Percentiles rank a stretch among this genome's conserved stretches.
These are phyloP conservation scores for Monosporascus sp. DNA, from an alignment of 2,329 filamentous ascomycete genomes.

Conservation along the genomic window DNA sequence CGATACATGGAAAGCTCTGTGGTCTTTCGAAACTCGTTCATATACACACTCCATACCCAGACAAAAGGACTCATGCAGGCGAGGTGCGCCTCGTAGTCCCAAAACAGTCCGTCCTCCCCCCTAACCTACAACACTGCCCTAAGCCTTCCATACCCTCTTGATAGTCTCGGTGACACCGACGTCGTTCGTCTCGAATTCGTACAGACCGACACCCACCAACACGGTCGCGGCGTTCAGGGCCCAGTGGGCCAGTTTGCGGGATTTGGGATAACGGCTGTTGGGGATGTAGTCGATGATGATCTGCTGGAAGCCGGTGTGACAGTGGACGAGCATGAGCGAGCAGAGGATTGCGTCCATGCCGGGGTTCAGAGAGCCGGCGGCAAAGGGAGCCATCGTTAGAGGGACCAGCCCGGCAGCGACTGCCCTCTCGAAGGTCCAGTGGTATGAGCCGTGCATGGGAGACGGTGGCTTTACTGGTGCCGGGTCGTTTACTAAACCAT, in stretches of 20 bases:
- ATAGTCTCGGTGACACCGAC: conserved; percentile 88
- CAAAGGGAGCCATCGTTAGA: conserved; percentile 85
- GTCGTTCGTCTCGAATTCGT: conserved; percentile 99
- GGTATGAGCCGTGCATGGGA: conserved; percentile 87
- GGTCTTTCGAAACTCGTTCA: too few species aligned
- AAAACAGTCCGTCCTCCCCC: too few species aligned
- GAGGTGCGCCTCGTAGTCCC: too few species aligned
- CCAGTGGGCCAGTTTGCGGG: conserved; percentile 68
- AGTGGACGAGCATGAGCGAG: conserved; percentile 80
- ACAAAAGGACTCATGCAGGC: too few species aligned
- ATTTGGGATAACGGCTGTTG: conserved; percentile 59
- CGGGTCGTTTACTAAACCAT: conserved; percentile 73
- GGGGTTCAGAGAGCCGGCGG: conserved; percentile 85
- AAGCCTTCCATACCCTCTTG: conserved; percentile 85
- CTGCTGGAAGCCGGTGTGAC: conserved; percentile 91
- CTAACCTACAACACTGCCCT: conserved; percentile 10
- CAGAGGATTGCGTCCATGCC: conserved; percentile 81
- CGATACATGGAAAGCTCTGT: too few species aligned
- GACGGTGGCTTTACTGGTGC: conserved; percentile 66
- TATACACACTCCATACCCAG: too few species aligned
- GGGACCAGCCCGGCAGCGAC: conserved; percentile 79
- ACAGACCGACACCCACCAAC: conserved; percentile 79
- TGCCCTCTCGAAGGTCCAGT: conserved; percentile 94
- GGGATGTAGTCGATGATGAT: conserved; percentile 91
- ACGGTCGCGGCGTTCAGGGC: conserved; percentile 72